Conservation (phyloP, 768 basidiomycete genomes). For the Trametes elegans region DNA sequence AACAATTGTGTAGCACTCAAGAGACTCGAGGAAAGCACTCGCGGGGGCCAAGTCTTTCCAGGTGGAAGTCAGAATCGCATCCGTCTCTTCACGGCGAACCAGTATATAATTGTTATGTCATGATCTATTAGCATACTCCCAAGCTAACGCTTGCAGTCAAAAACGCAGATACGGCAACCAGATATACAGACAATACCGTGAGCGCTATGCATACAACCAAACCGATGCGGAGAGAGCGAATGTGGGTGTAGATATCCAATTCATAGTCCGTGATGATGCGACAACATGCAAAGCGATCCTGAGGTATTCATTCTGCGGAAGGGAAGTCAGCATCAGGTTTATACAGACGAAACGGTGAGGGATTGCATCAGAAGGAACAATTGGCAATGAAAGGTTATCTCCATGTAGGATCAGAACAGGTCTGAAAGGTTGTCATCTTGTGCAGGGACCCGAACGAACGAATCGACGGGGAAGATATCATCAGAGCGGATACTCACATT, state of each 20-base stretch:
- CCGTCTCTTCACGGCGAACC: no score
- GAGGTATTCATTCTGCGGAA: conserved; percentile 12
- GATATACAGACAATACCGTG: neutral
- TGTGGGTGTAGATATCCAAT: neutral
- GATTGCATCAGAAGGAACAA: conserved; percentile 31
- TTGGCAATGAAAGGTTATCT: conserved; percentile 58
- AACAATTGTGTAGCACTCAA: no score
- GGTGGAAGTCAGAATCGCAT: no score
- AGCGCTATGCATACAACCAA: conserved; percentile 2
- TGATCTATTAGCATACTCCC: no score
- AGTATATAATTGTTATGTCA: no score
- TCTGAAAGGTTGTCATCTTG: conserved; percentile 57
- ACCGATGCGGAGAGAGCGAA: conserved; percentile 19
- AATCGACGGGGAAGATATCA: neutral
- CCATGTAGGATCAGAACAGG: conserved; percentile 63
- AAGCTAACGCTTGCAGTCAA: no score
- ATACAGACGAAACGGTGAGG: neutral
- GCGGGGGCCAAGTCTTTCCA: no score
- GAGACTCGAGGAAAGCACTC: no score
- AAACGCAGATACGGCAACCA: neutral
- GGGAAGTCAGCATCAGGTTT: neutral
- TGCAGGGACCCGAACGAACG: conserved; percentile 16
- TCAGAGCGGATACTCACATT: conserved; percentile 35
- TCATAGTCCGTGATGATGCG: conserved; percentile 5
- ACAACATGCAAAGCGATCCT: conserved; percentile 7